Percentiles rank a stretch among this genome's conserved stretches.
Conservation (phyloP, 352 stramenopile genomes). For the Elongisporangium prolatum region DNA sequence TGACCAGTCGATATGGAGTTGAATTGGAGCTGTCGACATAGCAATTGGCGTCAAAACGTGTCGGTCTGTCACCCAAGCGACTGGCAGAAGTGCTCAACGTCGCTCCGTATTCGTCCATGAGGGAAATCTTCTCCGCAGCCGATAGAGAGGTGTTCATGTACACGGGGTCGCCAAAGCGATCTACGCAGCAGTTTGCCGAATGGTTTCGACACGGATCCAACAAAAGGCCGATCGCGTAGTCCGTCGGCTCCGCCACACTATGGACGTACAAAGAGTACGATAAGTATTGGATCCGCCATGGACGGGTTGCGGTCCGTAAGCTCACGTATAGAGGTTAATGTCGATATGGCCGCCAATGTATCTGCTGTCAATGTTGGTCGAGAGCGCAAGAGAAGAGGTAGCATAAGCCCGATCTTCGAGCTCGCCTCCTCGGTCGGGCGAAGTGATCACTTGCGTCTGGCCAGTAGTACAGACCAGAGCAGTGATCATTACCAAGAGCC, state of each 20-base stretch:
- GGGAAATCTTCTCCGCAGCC: slow-evolving; percentile 48
- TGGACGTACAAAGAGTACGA: too few relatives aligned
- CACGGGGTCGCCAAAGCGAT: slow-evolving; percentile 77
- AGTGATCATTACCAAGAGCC: not conserved
- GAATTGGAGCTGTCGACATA: slow-evolving; percentile 45
- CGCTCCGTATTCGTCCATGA: slow-evolving; percentile 63
- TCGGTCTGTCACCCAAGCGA: slow-evolving; percentile 62
- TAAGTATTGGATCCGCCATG: too few relatives aligned
- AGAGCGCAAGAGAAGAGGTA: slow-evolving; percentile 35
- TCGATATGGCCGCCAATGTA: slow-evolving; percentile 43
- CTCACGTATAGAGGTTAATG: slow-evolving; percentile 64
- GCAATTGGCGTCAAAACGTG: slow-evolving; percentile 66
- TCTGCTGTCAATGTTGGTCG: slow-evolving; percentile 29
- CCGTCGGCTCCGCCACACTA: slow-evolving; percentile 43
- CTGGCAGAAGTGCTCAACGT: slow-evolving; percentile 54
- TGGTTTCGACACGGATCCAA: slow-evolving; percentile 72
- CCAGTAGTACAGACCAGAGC: not conserved
- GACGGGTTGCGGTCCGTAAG: not conserved
- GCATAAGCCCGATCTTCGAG: slow-evolving; percentile 50
- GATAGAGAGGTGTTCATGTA: slow-evolving; percentile 34
- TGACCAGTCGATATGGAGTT: slow-evolving; percentile 52
- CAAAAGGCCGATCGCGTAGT: slow-evolving; percentile 79
- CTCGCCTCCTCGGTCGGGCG: slow-evolving; percentile 64
- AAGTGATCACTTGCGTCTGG: slow-evolving; percentile 43
- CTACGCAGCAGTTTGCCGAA: slow-evolving; percentile 58